Evolutionary conservation across 768 basidiomycete species (phyloP), one percentile per base, ranked within the genome.

Genomic region (Pulveroboletus sp.): DNA sequence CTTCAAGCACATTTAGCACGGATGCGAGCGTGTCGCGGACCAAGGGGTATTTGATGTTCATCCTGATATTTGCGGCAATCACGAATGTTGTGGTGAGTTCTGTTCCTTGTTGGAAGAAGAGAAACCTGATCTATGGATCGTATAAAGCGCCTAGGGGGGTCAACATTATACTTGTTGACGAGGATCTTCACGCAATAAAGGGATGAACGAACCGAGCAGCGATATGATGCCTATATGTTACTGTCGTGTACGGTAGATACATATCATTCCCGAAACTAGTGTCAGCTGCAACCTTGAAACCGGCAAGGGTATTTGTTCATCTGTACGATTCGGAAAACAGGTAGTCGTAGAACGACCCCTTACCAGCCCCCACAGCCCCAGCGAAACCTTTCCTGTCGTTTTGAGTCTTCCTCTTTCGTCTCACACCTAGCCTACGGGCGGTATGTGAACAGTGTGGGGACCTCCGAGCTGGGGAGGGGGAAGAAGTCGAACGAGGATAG

Each of bases 11-110:
- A 0, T 93, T 93, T 65, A 72, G 70, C 28, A 58, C 69, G 27
- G 65, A 70, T 5, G 70, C 67, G 33, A 68, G 75, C 6, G 67
- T 79, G 44, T 81, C 75, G 26, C 75, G 80, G 47, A 83, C 82
- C 38, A 89, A 88, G 62, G 77, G 72, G 31, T 93, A 93, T 66
- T 74, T 93, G 68, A 76, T 83, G 21, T 86, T 92, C 65, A 84
- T 93, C 50, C 76, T 94, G 24, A 76, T 77, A 11, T 91, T 92
- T 59, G 89, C 90, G 31, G 87, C 89, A 6, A 76, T 92, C 52
- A 85, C 84, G 14, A 90, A 87, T 60, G 66, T 76, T 39, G 81
- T 86, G 47, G 76, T 77, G 51, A 63, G 76, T 51, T 8, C 24
- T 24, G 12, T 46, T 46, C 14, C 3, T 28, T n/a, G 28, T 11